A percentile compares a stretch with the other conserved stretches of the same genome.
Evolutionary conservation across 1,139 yeast species (phyloP).

Genomic region (Kodamaea sp.): DNA sequence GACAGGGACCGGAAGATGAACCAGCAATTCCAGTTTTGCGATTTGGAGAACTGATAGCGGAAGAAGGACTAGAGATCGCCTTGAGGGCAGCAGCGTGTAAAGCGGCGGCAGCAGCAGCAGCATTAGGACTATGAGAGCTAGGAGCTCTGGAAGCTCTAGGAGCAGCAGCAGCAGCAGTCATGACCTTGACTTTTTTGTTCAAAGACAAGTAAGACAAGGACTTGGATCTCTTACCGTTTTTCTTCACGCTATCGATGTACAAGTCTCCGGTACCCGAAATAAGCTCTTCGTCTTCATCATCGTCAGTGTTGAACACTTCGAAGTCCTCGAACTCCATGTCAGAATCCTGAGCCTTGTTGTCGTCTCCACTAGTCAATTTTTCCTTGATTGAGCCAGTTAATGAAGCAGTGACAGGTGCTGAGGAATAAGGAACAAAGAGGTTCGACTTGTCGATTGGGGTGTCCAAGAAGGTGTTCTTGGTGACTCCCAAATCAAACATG

Average conservation of each 20-base stretch:
- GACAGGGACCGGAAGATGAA: conserved; percentile 10
- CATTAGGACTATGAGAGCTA: conserved; percentile 56
- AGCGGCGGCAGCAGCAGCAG: conserved; percentile 75
- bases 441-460: conserved; percentile 52
- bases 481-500: conserved; percentile 49
- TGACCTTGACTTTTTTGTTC: conserved; percentile 50
- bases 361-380: conserved; percentile 9
- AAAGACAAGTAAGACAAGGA: conserved; percentile 57
- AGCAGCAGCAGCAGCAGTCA: conserved; percentile 84
- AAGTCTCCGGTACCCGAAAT: conserved; percentile 17
- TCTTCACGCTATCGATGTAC: conserved; percentile 30
- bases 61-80: conserved; percentile 41
- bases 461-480: conserved; percentile 50
- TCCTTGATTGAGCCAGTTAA: conserved; percentile 27
- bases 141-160: conserved; percentile 71
- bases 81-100: conserved; percentile 70
- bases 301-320: conserved; percentile 47
- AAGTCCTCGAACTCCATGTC: conserved; percentile 45
- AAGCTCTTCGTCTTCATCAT: conserved; percentile 30
- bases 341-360: conserved; percentile 17
- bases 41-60: conserved; percentile 26
- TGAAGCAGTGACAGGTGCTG: conserved; percentile 79
- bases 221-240: conserved; percentile 59
- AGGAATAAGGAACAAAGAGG: conserved; percentile 65
- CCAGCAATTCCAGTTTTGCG: conserved; percentile 10